Evolutionary conservation across 768 basidiomycete species (phyloP).

Genomic region (Hygrocybe coccinea): DNA sequence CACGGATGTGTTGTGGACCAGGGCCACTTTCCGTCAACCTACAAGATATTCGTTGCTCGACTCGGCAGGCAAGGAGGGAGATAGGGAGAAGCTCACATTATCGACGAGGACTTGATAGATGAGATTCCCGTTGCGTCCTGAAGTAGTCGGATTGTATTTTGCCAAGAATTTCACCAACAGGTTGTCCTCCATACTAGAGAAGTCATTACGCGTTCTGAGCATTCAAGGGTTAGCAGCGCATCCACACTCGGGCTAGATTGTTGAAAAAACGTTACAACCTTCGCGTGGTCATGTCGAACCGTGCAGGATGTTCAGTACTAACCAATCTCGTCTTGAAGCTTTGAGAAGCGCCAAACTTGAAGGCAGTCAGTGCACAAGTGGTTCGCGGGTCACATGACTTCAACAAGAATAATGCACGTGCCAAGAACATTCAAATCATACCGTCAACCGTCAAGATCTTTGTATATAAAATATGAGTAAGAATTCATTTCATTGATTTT

Average conservation of each 20-base stretch:
- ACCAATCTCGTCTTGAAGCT: too few relatives aligned
- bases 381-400: too few relatives aligned
- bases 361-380: too few relatives aligned
- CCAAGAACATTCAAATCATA: too few relatives aligned
- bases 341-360: too few relatives aligned
- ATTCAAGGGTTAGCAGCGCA: background rate
- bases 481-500: too few relatives aligned
- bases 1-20: slow-evolving; percentile 51
- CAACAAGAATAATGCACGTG: too few relatives aligned
- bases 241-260: background rate
- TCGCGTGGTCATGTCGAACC: too few relatives aligned
- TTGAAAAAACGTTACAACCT: background rate
- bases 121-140: slow-evolving; percentile 43
- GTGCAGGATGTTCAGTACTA: too few relatives aligned
- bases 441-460: too few relatives aligned
- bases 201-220: background rate
- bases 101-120: slow-evolving; percentile 40
- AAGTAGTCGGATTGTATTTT: slow-evolving; percentile 35
- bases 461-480: too few relatives aligned
- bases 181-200: slow-evolving; percentile 37
- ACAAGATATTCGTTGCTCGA: slow-evolving; percentile 1
- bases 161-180: slow-evolving; percentile 47
- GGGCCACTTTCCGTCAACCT: slow-evolving; percentile 42
- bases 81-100: slow-evolving; percentile 37
- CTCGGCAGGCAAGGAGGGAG: background rate